A percentile compares a stretch with the other conserved stretches of the same genome.
Conservation (phyloP, 2,329 filamentous ascomycete species). For the Dendryphion nanum region DNA sequence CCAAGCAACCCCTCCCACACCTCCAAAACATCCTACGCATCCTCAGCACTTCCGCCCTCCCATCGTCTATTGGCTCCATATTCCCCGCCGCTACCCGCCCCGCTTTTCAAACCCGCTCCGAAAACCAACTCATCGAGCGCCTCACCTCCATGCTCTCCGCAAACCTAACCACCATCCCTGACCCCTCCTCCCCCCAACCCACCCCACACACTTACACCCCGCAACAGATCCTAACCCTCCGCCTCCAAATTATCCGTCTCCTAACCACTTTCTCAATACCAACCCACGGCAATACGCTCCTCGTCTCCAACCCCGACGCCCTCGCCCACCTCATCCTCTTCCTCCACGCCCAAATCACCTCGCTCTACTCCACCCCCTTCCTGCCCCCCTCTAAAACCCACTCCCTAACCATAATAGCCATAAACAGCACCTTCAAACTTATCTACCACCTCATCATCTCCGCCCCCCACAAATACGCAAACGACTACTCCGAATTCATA, state of each 20-base stretch:
- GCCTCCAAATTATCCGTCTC: conserved; percentile 47
- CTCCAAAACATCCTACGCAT: conserved; percentile 65
- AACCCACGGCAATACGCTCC: conserved; percentile 59
- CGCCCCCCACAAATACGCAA: conserved; percentile 56
- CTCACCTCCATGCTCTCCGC: conserved; percentile 6
- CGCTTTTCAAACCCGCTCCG: conserved; percentile 35
- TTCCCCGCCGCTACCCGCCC: conserved; percentile 20
- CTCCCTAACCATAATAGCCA: conserved; percentile 44
- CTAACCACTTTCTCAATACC: conserved; percentile 60
- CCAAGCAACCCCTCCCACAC: conserved; percentile 63
- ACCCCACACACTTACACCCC: neutral
- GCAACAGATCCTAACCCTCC: conserved; percentile 45
- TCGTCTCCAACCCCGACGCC: conserved; percentile 67
- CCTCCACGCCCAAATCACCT: conserved; percentile 69
- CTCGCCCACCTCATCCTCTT: conserved; percentile 74
- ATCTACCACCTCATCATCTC: conserved; percentile 58
- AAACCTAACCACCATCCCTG: neutral
- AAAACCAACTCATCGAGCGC: conserved; percentile 38
- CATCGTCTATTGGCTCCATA: conserved; percentile 66
- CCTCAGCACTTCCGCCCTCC: conserved; percentile 64
- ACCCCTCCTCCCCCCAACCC: neutral
- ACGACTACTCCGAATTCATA: conserved; percentile 49
- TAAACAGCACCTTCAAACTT: conserved; percentile 62
- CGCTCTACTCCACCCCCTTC: conserved; percentile 49
- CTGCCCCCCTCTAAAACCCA: conserved; percentile 40